Evolutionary conservation across 116 monocot genomes (phyloP).

Genomic region (Papilionanthe hybrid): DNA sequence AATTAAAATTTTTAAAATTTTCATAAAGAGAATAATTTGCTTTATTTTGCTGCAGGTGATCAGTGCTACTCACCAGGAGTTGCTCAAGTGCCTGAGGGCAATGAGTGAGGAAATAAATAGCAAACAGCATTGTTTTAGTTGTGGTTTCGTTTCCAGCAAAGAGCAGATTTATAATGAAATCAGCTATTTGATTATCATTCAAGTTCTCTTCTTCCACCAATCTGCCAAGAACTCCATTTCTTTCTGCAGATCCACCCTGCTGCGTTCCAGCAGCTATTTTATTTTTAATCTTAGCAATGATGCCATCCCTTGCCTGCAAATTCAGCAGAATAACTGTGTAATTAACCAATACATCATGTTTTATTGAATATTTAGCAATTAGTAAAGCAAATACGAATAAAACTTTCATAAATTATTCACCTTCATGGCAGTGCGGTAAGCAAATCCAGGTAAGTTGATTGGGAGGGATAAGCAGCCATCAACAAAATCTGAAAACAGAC

Average conservation of each 20-base stretch:
- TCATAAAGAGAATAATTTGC: too few species aligned
- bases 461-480: conserved; percentile 51
- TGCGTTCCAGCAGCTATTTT: conserved; percentile 2
- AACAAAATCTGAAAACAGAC: conserved; percentile 39
- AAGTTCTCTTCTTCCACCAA: conserved; percentile 33
- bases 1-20: too few species aligned
- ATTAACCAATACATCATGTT: background rate
- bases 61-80: conserved; percentile 15
- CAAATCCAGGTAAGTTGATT: conserved; percentile 37
- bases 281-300: conserved; percentile 32
- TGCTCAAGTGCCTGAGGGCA: conserved; percentile 34
- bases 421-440: conserved; percentile 43
- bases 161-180: conserved; percentile 42
- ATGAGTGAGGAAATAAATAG: conserved; percentile 45
- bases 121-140: conserved; percentile 45
- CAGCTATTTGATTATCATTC: conserved; percentile 22
- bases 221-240: conserved; percentile 30
- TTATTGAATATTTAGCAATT: background rate
- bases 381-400: too few species aligned
- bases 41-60: too few species aligned
- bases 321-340: background rate
- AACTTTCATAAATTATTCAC: conserved; percentile 6
- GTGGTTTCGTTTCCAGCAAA: conserved; percentile 53
- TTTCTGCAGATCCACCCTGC: conserved; percentile 3
- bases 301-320: conserved; percentile 33